Base-by-base conservation (phyloP, 2,329 filamentous ascomycete species). In the Pezicula carpinea region DNA sequence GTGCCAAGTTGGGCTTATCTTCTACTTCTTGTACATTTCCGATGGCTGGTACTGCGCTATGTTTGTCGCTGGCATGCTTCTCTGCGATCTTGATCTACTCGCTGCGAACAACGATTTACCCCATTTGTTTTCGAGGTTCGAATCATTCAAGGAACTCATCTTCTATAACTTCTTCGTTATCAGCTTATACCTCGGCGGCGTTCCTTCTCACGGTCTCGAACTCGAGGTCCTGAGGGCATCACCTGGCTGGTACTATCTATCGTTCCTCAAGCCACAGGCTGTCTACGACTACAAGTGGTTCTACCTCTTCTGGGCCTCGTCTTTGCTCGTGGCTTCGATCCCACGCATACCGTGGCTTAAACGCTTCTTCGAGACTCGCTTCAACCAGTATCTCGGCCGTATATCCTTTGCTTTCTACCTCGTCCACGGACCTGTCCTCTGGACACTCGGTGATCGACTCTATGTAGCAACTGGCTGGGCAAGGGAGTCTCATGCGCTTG, bases 281-380 rank as follows among this genome's bases (percentile, higher is more conserved):
- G 77, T 82, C 10, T 83, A 72, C 54, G 79, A 85, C 59, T 75
- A 73, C 59, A 85, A 85, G 62, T 85, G 80, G 80, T 84, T 85
- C 64, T 85, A 74, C 59, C 71, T 85, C 3, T 82, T 82, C 59
- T 79, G 74, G 68, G 81, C 80, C 0, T 72, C 82, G 1, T 67
- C 70, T 18, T 70, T 82, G 43, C 59, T 82, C 0, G 73, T 87
- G 0, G 68, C 75, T 1, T 70, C 74, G 0, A 66, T 79, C 3
- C 76, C 77, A 5, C 76, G 75, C 14, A 71, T 86, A n/a, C 56
- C 65, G 4, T 77, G 73, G 72, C 67, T 84, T n/a, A 77, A 74
- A 62, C 52, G 64, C 2, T 79, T 83, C 58, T 83, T 85, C 55
- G 80, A 82, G 60, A 69, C 67, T 0, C 66, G 67, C 15, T 74